These are phyloP conservation scores for Fusarium nodosum DNA, from an alignment of 2,329 filamentous ascomycete genomes.

Conservation along the genomic window DNA sequence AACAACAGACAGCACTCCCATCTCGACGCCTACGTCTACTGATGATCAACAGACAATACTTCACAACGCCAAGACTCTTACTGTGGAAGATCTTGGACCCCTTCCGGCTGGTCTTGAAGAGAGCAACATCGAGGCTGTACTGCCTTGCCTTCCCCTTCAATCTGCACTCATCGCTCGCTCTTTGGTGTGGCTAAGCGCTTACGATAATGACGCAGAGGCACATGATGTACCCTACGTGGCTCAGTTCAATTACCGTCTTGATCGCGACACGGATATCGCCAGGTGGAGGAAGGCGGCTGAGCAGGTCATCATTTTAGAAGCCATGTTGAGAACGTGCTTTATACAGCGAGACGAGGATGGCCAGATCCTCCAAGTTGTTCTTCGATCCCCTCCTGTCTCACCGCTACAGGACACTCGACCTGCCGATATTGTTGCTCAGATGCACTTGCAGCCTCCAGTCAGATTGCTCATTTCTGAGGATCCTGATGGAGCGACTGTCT, in stretches of 20 bases:
- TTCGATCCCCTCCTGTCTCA: not conserved
- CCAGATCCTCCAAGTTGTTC: slow-evolving; percentile 21
- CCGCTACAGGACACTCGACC: not conserved
- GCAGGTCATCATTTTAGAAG: slow-evolving; percentile 8
- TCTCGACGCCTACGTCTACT: not conserved
- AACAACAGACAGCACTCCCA: not conserved
- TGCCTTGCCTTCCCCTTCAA: slow-evolving; percentile 33
- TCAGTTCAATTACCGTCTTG: slow-evolving; percentile 25
- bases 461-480: not conserved
- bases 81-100: not conserved
- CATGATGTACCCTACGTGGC: slow-evolving; percentile 29
- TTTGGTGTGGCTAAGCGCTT: slow-evolving; percentile 13
- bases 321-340: slow-evolving; percentile 28
- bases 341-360: slow-evolving; percentile 31
- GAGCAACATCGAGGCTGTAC: slow-evolving; percentile 1
- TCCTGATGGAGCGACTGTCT: fast-evolving
- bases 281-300: slow-evolving; percentile 13
- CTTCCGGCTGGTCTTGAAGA: not conserved
- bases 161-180: slow-evolving; percentile 27
- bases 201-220: fast-evolving
- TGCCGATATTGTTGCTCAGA: slow-evolving; percentile 1
- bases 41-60: not conserved
- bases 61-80: fast-evolving
- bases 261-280: not conserved
- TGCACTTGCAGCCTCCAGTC: slow-evolving; percentile 12